Evolutionary conservation across 2,329 filamentous ascomycete genomes (phyloP).

Genomic region (Penicillium frequentans): DNA sequence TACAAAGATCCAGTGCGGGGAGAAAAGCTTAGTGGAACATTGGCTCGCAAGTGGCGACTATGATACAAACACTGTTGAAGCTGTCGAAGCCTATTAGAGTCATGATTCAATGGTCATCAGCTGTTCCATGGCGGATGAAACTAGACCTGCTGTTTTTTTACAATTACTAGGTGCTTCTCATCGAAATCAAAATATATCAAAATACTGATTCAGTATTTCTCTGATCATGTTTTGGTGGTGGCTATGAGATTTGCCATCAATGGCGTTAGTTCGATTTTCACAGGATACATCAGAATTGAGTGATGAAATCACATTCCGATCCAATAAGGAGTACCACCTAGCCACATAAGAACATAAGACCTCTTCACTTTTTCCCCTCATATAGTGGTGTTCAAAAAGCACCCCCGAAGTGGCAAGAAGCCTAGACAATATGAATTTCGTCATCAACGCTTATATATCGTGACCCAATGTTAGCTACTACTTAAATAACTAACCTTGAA

Average conservation of each 20-base stretch:
- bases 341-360: background rate
- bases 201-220: background rate
- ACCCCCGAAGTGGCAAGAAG: too few species aligned
- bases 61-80: background rate
- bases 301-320: background rate
- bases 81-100: background rate
- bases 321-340: background rate
- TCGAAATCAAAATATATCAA: too few species aligned
- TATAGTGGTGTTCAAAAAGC: too few species aligned
- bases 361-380: background rate
- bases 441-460: too few species aligned
- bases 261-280: background rate
- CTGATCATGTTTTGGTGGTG: background rate
- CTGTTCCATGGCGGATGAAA: background rate
- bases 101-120: background rate
- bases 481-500: too few species aligned
- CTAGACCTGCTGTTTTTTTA: background rate
- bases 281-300: background rate
- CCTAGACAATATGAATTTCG: too few species aligned
- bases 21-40: background rate
- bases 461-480: too few species aligned
- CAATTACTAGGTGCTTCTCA: background rate
- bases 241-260: background rate
- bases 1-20: background rate
- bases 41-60: background rate